phyloP scores from a whole-genome alignment of 208 protist species.

The Wallacemonas sp. region DNA sequence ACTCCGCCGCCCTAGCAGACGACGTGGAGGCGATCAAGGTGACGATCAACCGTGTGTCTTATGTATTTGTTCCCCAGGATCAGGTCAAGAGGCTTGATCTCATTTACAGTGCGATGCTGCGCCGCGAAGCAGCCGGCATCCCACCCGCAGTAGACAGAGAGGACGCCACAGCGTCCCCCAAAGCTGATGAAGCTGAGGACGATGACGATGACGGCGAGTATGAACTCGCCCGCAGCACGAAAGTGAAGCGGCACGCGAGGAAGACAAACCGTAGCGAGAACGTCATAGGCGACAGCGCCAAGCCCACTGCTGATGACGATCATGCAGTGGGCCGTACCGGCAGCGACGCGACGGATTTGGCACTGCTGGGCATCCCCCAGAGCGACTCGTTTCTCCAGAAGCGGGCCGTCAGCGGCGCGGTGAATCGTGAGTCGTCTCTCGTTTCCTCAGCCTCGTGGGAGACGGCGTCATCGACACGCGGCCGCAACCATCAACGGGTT shows the following conservation, averaged over 20 bases:
- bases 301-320: background rate
- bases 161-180: background rate
- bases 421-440: background rate
- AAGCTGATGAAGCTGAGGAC: no score
- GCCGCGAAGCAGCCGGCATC: conserved; percentile 42
- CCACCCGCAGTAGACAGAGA: conserved; percentile 5
- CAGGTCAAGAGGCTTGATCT: conserved; percentile 60
- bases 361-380: background rate
- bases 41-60: conserved; percentile 35
- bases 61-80: conserved; percentile 58
- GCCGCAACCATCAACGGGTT: background rate
- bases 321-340: background rate
- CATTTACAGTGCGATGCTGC: conserved; percentile 58
- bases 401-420: background rate
- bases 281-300: no score
- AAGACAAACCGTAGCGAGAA: no score
- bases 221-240: no score
- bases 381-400: background rate
- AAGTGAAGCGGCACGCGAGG: no score
- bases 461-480: background rate
- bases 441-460: background rate
- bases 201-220: no score
- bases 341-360: background rate
- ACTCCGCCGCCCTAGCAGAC: conserved; percentile 57
- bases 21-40: conserved; percentile 57